Percentiles rank a stretch among this genome's conserved stretches.
Evolutionary conservation across 345 rosid genomes (phyloP).

Genomic region (Melaleuca alternifolia): DNA sequence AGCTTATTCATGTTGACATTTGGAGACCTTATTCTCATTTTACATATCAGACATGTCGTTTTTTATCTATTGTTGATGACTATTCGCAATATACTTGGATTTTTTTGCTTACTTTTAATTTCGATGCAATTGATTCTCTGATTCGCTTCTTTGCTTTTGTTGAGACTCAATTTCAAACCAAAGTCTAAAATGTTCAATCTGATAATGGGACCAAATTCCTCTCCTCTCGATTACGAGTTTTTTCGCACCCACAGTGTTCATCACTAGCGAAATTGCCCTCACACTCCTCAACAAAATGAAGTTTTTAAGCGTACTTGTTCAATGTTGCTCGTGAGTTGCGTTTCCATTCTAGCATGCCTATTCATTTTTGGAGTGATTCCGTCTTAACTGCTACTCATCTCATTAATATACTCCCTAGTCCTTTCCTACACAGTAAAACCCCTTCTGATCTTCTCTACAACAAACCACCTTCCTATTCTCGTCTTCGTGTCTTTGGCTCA

Average conservation of each 20-base stretch:
- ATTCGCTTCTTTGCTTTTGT: not conserved
- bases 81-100: not conserved
- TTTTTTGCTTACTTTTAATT: not conserved
- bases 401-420: not conserved
- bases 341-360: not conserved
- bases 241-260: not conserved
- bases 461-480: not conserved
- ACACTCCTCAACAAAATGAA: not conserved
- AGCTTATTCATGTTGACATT: not conserved
- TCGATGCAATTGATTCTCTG: rapidly evolving
- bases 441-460: not conserved
- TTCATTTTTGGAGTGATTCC: not conserved
- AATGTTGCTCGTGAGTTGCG: not conserved
- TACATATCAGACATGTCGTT: not conserved
- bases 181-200: not conserved
- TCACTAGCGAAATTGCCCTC: rapidly evolving
- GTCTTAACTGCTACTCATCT: not conserved
- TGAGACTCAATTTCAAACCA: not conserved
- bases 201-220: not conserved
- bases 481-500: not conserved
- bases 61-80: not conserved
- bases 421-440: not conserved
- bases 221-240: not conserved
- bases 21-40: not conserved
- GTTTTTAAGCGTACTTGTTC: not conserved